Evolutionary conservation across 108 stramenopile genomes (phyloP).

Genomic region (Cyclotella distinguenda): DNA sequence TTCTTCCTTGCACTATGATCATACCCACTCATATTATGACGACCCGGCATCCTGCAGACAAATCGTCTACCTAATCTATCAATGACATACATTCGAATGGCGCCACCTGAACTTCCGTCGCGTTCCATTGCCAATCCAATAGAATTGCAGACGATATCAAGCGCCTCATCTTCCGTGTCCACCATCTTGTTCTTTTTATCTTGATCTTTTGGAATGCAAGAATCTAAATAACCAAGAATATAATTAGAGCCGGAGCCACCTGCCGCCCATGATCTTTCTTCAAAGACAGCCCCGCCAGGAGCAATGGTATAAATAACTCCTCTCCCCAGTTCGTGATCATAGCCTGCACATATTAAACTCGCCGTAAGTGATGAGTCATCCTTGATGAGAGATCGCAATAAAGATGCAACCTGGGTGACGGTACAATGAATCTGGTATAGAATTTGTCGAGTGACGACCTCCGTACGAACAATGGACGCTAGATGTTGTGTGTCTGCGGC

Average conservation of each 20-base stretch:
- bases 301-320: conserved; percentile 65
- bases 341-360: conserved; percentile 78
- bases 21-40: neutral
- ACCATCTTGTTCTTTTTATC: conserved; percentile 3
- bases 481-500: conserved; percentile 85
- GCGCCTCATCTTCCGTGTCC: conserved; percentile 59
- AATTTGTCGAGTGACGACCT: conserved; percentile 50
- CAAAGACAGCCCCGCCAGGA: conserved; percentile 60
- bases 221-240: conserved; percentile 71
- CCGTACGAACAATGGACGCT: conserved; percentile 39
- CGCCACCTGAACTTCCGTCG: conserved; percentile 84
- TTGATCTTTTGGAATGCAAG: conserved; percentile 16
- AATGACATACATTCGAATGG: conserved; percentile 61
- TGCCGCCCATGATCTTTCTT: conserved; percentile 60
- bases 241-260: conserved; percentile 76
- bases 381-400: conserved; percentile 47
- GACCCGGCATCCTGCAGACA: conserved; percentile 21
- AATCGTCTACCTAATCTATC: conserved; percentile 35
- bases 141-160: conserved; percentile 58
- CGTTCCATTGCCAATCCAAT: conserved; percentile 67
- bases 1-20: neutral
- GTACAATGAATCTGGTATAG: conserved; percentile 40
- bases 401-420: conserved; percentile 67
- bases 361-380: conserved; percentile 48
- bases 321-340: conserved; percentile 46